Evolutionary conservation across 2,329 filamentous ascomycete genomes (phyloP).

Genomic region (Fusarium tupiense): DNA sequence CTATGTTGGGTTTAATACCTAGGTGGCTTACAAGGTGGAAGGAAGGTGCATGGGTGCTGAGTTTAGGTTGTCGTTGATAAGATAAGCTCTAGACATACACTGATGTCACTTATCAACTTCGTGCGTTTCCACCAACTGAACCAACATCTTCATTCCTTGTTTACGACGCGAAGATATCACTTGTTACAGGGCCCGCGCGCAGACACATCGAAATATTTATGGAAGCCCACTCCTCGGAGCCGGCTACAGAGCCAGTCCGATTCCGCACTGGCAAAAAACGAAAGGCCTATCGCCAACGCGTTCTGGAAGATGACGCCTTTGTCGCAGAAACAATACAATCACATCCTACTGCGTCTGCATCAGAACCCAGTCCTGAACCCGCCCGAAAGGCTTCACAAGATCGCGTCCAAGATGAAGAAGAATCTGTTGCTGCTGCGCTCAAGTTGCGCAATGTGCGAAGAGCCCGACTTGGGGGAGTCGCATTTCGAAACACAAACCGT

Average conservation of each 20-base stretch:
- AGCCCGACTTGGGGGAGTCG: slow-evolving; percentile 63
- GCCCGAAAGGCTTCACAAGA: slow-evolving; percentile 9
- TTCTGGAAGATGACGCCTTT: slow-evolving; percentile 44
- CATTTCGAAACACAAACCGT: slow-evolving; percentile 56
- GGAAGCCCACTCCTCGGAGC: slow-evolving; percentile 29
- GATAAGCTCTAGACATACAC: slow-evolving; percentile 18
- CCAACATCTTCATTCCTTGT: not conserved
- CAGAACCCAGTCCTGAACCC: slow-evolving; percentile 2
- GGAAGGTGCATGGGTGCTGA: not conserved
- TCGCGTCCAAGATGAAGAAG: slow-evolving; percentile 46
- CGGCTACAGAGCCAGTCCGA: slow-evolving; percentile 50
- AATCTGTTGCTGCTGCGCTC: slow-evolving; percentile 59
- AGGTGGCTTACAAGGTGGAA: slow-evolving; percentile 1
- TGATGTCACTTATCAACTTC: slow-evolving; percentile 28
- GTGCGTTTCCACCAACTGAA: not conserved
- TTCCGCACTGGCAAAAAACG: slow-evolving; percentile 70
- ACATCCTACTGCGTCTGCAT: slow-evolving; percentile 5
- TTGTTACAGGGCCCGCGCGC: not conserved
- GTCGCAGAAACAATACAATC: slow-evolving; percentile 1
- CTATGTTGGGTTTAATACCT: not conserved
- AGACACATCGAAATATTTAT: not conserved
- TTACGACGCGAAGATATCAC: not conserved
- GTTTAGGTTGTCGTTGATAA: slow-evolving; percentile 18
- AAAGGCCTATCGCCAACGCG: slow-evolving; percentile 66
- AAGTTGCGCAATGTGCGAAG: slow-evolving; percentile 63